Evolutionary conservation across 163 green algal species (phyloP).

Genomic region (Chlorella variabilis): DNA sequence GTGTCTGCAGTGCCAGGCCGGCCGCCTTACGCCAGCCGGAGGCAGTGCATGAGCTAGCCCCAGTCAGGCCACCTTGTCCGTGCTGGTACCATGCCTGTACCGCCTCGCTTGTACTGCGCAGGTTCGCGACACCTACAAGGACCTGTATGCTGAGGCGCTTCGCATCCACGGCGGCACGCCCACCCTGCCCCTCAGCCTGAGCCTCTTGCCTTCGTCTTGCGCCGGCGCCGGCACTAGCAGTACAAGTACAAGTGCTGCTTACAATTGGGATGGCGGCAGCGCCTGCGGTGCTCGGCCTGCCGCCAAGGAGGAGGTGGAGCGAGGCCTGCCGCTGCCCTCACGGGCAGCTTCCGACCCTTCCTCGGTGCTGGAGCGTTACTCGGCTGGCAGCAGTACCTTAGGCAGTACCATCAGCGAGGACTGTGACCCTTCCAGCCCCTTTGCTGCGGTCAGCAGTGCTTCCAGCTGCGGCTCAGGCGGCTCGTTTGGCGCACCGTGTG

Average conservation of each 20-base stretch:
- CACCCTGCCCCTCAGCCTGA: background rate
- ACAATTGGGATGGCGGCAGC: too few species aligned
- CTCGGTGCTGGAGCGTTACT: background rate
- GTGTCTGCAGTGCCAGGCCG: background rate
- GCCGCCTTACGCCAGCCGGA: too few species aligned
- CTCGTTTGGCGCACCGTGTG: background rate
- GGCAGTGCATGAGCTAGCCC: too few species aligned
- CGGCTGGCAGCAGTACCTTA: background rate
- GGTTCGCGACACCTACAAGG: slow-evolving; percentile 16
- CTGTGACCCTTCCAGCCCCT: background rate
- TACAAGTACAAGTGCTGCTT: too few species aligned
- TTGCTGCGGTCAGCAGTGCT: background rate
- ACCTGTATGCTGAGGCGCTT: slow-evolving; percentile 30
- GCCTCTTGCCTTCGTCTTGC: too few species aligned
- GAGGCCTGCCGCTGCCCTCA: too few species aligned
- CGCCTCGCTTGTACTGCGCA: background rate
- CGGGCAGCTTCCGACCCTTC: too few species aligned
- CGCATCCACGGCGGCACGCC: slow-evolving; percentile 25
- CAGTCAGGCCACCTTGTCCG: too few species aligned
- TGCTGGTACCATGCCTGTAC: too few species aligned
- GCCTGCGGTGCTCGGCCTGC: too few species aligned
- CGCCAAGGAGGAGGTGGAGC: too few species aligned
- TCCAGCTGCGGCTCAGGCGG: background rate
- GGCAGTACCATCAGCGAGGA: background rate
- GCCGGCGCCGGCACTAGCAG: too few species aligned